Evolutionary conservation across 2,329 filamentous ascomycete species (phyloP).

Genomic region (Trichoderma aggressivum): DNA sequence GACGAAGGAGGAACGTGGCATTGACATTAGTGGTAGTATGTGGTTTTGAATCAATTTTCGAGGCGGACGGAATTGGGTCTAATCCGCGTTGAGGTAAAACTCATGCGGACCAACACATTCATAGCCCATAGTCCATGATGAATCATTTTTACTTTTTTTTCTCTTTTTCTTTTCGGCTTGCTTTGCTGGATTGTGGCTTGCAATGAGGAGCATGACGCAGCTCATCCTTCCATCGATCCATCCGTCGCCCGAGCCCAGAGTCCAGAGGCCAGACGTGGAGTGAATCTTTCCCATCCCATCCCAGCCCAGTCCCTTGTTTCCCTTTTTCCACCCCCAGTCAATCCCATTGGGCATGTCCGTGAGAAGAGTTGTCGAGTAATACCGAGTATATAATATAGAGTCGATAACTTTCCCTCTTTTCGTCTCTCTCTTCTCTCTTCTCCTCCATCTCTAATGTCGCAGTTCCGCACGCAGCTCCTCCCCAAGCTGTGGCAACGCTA

Average conservation of each 20-base stretch:
- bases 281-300: neutral
- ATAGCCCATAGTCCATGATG: too few species aligned
- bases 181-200: neutral
- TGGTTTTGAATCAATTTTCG: too few species aligned
- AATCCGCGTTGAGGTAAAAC: neutral
- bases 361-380: neutral
- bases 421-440: neutral
- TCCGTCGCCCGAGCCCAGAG: neutral
- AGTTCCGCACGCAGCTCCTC: conserved; percentile 19
- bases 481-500: conserved; percentile 3
- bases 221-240: too few species aligned
- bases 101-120: neutral
- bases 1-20: neutral
- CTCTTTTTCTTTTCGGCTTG: neutral
- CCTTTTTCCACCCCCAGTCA: neutral
- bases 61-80: neutral
- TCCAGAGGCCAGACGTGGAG: too few species aligned
- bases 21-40: too few species aligned
- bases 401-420: neutral
- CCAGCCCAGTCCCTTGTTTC: neutral
- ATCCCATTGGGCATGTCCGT: too few species aligned
- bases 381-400: neutral
- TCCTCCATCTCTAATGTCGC: conserved; percentile 24
- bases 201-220: neutral
- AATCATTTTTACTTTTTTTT: neutral